phyloP scores from a whole-genome alignment of 768 basidiomycete species.

The Suillus occidentalis region DNA sequence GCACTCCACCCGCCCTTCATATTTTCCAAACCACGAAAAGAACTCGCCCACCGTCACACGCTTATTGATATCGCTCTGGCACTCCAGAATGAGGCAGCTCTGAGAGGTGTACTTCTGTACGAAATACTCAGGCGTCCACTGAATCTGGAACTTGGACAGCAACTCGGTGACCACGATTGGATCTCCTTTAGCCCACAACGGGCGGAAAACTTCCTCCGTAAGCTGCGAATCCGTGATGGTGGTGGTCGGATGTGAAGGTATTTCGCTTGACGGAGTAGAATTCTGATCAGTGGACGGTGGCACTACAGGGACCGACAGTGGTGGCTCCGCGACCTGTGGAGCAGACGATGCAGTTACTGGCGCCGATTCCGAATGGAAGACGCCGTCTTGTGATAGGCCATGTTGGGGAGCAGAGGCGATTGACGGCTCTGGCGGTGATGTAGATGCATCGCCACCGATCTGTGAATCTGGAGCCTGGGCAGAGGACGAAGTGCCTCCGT shows the following conservation, averaged over 20 bases:
- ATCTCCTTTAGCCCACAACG: slow-evolving; percentile 71
- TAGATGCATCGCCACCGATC: background rate
- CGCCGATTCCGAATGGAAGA: background rate
- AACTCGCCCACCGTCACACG: slow-evolving; percentile 73
- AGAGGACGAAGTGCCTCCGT: background rate
- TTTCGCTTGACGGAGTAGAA: slow-evolving; percentile 25
- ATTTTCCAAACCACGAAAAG: slow-evolving; percentile 75
- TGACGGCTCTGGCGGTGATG: background rate
- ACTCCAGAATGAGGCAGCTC: slow-evolving; percentile 75
- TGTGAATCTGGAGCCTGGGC: background rate
- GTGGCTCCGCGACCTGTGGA: background rate
- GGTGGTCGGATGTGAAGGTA: slow-evolving; percentile 48
- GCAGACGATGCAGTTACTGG: background rate
- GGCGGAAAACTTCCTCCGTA: slow-evolving; percentile 59
- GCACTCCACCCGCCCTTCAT: slow-evolving; percentile 53
- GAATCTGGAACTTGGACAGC: slow-evolving; percentile 56
- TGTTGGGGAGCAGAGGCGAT: background rate
- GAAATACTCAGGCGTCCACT: slow-evolving; percentile 87
- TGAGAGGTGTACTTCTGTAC: slow-evolving; percentile 63
- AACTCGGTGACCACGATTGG: slow-evolving; percentile 78
- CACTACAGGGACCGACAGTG: background rate
- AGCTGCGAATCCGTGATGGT: slow-evolving; percentile 50
- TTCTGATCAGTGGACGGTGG: slow-evolving; percentile 12
- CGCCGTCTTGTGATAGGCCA: background rate
- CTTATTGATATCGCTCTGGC: slow-evolving; percentile 68